Conservation (phyloP, 1,284 basidiomycete genomes). For the Cryptococcus depauperatus region DNA sequence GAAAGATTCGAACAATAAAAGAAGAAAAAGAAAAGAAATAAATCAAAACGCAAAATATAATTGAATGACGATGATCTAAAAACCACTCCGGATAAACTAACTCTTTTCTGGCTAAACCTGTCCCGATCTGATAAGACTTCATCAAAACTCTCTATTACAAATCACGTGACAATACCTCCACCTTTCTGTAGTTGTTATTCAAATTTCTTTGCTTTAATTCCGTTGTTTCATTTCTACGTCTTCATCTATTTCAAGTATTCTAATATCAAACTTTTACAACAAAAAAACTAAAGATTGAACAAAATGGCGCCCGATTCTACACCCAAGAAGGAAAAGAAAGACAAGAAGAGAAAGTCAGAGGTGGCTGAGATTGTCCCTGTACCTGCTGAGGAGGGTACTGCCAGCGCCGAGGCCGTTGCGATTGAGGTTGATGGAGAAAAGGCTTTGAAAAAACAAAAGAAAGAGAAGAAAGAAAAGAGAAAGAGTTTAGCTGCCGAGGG, state of each 20-base stretch:
- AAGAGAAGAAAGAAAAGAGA: slow-evolving; percentile 48
- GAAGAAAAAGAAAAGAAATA: not conserved
- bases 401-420: slow-evolving; percentile 36
- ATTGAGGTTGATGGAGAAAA: slow-evolving; percentile 38
- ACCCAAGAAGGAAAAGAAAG: slow-evolving; percentile 44
- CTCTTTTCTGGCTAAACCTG: too few species aligned
- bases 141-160: too few species aligned
- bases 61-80: not conserved
- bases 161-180: too few species aligned
- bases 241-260: not conserved
- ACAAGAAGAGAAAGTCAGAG: slow-evolving; percentile 47
- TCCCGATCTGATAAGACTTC: too few species aligned
- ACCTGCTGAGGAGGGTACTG: slow-evolving; percentile 26
- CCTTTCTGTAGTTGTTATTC: too few species aligned
- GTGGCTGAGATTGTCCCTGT: slow-evolving; percentile 31
- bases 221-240: not conserved
- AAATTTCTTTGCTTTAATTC: slow-evolving; percentile 11
- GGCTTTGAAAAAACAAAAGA: slow-evolving; percentile 40
- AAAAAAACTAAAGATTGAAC: slow-evolving; percentile 1
- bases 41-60: not conserved
- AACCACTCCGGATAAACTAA: too few species aligned
- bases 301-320: slow-evolving; percentile 43
- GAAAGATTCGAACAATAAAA: slow-evolving; percentile 25
- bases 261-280: not conserved
- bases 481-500: slow-evolving; percentile 38